phyloP scores from a whole-genome alignment of 306 rosid genomes.

The Prunus dulcis region DNA sequence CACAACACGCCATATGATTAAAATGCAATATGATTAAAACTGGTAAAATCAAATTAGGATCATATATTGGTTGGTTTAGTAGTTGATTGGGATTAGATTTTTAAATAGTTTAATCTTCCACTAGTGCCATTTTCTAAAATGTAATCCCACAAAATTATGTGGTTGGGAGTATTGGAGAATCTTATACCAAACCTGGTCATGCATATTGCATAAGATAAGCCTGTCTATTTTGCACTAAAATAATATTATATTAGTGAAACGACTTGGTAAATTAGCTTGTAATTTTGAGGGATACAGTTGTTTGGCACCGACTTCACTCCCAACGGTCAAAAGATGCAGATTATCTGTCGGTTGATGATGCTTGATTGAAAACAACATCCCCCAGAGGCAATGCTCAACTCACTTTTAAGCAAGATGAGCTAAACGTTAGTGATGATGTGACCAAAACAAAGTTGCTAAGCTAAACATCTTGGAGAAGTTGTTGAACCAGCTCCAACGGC shows the following conservation, averaged over 20 bases:
- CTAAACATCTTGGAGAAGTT: not conserved
- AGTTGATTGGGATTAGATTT: not conserved
- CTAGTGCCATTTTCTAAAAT: too few relatives aligned
- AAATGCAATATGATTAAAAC: not conserved
- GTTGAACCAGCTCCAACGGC: slow-evolving; percentile 15
- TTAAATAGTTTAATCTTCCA: too few relatives aligned
- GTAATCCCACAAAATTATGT: too few relatives aligned
- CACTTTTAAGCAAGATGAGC: not conserved
- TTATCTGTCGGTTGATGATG: not conserved
- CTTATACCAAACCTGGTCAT: not conserved
- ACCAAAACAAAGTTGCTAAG: not conserved
- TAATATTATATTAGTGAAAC: not conserved
- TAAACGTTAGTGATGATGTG: not conserved
- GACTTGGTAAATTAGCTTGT: not conserved
- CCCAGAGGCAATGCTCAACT: too few relatives aligned
- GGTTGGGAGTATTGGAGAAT: too few relatives aligned
- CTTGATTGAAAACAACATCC: not conserved
- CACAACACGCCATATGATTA: not conserved
- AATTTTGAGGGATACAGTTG: not conserved
- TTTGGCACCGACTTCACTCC: slow-evolving; percentile 2
- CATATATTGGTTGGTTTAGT: too few relatives aligned
- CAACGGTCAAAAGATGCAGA: not conserved
- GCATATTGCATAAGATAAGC: not conserved
- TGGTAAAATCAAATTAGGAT: not conserved
- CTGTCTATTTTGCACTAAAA: too few relatives aligned